Conservation (phyloP, 164 flowering plant species). For the Litsea cubeba region DNA sequence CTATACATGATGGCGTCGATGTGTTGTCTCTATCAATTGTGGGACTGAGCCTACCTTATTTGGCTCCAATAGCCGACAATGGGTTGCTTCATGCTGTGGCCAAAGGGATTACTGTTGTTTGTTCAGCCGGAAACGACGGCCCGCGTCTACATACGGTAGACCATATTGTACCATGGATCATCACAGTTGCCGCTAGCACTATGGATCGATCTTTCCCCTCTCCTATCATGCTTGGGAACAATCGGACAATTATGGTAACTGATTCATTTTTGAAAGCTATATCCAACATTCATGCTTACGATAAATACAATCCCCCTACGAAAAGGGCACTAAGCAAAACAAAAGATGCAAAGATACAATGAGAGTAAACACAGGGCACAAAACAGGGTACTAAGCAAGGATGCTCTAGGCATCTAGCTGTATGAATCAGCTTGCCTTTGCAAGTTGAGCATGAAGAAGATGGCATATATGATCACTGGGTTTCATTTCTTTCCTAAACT, state of each 20-base stretch:
- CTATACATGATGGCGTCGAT: conserved; percentile 62
- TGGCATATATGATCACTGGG: too few relatives aligned
- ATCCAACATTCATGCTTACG: too few relatives aligned
- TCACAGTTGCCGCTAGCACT: conserved; percentile 40
- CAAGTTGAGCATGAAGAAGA: too few relatives aligned
- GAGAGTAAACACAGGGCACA: too few relatives aligned
- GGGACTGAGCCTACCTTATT: conserved; percentile 18
- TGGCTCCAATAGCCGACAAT: conserved; percentile 8
- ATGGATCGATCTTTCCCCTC: conserved; percentile 33
- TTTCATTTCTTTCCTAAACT: too few relatives aligned
- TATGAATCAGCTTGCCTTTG: too few relatives aligned
- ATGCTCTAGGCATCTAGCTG: too few relatives aligned
- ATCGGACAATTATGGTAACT: conserved; percentile 1
- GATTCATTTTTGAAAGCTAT: too few relatives aligned
- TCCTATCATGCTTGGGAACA: conserved; percentile 33
- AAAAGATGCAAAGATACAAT: too few relatives aligned
- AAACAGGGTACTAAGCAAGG: too few relatives aligned
- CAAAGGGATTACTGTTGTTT: conserved; percentile 35
- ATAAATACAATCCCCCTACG: too few relatives aligned
- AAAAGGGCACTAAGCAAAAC: too few relatives aligned
- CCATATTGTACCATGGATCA: conserved; percentile 42
- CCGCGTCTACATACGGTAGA: conserved; percentile 12
- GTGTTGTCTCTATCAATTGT: conserved; percentile 57
- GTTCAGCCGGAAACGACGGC: conserved; percentile 44
- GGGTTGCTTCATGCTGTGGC: conserved; percentile 53